Evolutionary conservation across 371 early-diverging fungal genomes (phyloP).

Genomic region (Mortierella sp.): DNA sequence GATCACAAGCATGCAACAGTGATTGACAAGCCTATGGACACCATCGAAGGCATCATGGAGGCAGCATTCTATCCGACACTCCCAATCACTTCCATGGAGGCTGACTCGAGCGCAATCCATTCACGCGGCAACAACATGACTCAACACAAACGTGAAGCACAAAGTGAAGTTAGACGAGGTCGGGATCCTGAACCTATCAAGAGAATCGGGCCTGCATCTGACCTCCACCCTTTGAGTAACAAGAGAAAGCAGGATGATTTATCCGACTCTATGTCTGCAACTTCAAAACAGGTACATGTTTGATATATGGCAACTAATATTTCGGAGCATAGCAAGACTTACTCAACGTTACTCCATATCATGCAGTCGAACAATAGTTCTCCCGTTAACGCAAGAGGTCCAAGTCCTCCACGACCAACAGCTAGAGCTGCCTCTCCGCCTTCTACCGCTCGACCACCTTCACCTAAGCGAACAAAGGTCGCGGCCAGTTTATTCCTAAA

Average conservation of each 20-base stretch:
- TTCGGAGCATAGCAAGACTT: too few relatives aligned
- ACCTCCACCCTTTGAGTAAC: background rate
- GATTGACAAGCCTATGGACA: slow-evolving; percentile 28
- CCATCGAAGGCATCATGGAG: slow-evolving; percentile 33
- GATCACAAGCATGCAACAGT: slow-evolving; percentile 22
- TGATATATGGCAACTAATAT: too few relatives aligned
- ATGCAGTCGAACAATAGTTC: background rate
- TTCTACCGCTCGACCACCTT: slow-evolving; percentile 15
- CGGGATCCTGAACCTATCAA: slow-evolving; percentile 2
- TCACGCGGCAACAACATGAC: background rate
- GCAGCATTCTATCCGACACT: slow-evolving; percentile 21
- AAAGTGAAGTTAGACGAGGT: background rate
- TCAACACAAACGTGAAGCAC: background rate
- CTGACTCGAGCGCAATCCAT: background rate
- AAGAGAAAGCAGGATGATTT: slow-evolving; percentile 21
- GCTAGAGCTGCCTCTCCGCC: background rate
- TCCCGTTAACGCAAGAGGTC: background rate
- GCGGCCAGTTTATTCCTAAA: slow-evolving; percentile 38
- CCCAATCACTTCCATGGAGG: background rate
- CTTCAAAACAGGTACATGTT: background rate
- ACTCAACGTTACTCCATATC: background rate
- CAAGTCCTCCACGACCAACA: background rate
- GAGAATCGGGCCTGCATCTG: background rate
- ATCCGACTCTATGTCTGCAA: background rate
- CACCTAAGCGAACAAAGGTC: slow-evolving; percentile 33